Evolutionary conservation across 2,329 filamentous ascomycete species (phyloP).

Genomic region (Lasiodiplodia theobromae): DNA sequence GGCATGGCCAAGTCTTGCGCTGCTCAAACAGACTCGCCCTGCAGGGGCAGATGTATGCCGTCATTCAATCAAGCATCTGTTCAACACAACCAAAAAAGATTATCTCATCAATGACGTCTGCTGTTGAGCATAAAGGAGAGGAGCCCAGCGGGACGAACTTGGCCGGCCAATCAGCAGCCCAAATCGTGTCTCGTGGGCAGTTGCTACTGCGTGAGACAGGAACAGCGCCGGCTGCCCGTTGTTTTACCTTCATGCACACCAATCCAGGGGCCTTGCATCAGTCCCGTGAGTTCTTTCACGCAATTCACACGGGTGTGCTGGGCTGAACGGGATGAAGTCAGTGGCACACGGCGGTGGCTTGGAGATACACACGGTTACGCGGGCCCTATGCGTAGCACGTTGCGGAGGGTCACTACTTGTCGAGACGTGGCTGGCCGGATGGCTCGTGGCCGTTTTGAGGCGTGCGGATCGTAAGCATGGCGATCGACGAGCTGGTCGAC

Average conservation of each 20-base stretch:
- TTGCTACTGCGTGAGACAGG: neutral
- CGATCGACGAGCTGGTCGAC: neutral
- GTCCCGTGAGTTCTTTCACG: too few relatives aligned
- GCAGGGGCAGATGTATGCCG: neutral
- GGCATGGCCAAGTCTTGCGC: neutral
- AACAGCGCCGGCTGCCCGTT: neutral
- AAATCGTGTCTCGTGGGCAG: neutral
- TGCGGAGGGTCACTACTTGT: neutral
- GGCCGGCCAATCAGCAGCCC: neutral
- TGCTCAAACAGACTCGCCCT: neutral
- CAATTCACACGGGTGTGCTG: neutral
- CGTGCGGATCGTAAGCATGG: conserved; percentile 10
- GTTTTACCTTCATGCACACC: neutral
- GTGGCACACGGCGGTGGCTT: neutral
- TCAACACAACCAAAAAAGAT: neutral
- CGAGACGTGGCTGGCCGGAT: neutral
- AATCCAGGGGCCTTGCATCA: neutral
- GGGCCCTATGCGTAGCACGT: conserved; percentile 1
- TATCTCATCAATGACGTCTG: neutral
- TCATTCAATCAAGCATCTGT: neutral
- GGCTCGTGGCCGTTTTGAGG: neutral
- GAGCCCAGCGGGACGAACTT: neutral
- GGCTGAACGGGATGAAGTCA: neutral
- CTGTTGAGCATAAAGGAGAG: neutral
- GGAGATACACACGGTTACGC: neutral